Base-by-base conservation (phyloP, 495 filamentous ascomycete species). In the Entonaema liquescens region DNA sequence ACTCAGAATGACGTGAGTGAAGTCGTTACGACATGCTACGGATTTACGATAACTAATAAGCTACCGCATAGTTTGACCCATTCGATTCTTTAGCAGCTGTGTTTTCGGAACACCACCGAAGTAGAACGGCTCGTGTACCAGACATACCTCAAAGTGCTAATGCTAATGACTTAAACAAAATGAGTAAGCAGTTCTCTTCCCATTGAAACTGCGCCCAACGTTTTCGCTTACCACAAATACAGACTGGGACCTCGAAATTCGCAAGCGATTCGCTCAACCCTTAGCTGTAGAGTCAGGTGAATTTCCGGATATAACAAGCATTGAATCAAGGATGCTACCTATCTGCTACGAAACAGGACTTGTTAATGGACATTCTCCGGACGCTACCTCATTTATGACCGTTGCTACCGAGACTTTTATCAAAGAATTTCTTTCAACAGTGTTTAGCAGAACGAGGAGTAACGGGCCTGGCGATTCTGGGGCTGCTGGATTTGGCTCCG, bases 301-400 rank as follows among this genome's bases (percentile, higher is more conserved):
- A 80, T 98, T 99, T 74, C 95, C 95, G 13, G 93, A 96, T 70
- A 80, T 87, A 9, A 85, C 89, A 57, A 90, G 89, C 28, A 92
- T 99, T 68, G 86, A 92, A 72, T 85, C 88, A 19, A 92, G 94
- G 62, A 96, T 98, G 91, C 83, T 93, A 17, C 94, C 95, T 8
- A 95, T 98, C 70, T 97, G 93, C 80, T 97, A 97, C 79, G 95
- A 97, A 79, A 87, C 92, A 67, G 95, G 94, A 0, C 87, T 99
- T 4, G 85, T 86, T n/a, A 86, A 85, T 23, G 93, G 94, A 2
- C 87, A 92, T 67, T 82, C 87, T 6, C 76, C 89, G 5, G 88
- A 92, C 28, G 92, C 92, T 35, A 89, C 94, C 5, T 89, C 92
- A 57, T 93, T 95, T 76, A 91, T 99, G 89, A 91, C 92, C 23